Evolutionary conservation across 2,329 filamentous ascomycete species (phyloP), one percentile per base, ranked within the genome.

Genomic region (Chaetomium sp.): DNA sequence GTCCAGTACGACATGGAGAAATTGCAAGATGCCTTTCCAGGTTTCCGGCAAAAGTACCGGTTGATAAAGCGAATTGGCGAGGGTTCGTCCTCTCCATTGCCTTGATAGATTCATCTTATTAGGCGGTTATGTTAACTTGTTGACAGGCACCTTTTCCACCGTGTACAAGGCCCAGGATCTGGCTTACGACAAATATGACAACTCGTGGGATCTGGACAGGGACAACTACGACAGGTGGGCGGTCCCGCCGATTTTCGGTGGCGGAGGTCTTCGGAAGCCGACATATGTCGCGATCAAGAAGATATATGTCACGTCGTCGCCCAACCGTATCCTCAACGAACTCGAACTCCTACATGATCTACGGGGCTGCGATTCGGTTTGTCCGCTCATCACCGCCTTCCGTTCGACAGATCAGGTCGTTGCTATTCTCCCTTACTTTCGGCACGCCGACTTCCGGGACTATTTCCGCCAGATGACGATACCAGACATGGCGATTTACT

Each of bases 91-190:
- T 7, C 64, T 36, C 5, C 53, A 33, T 12, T 4, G 6, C 14
- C n/a, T 11, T 9, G 7, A 2, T 40, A 2, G 8, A 40, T 40
- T 40, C 9, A 40, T 12, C 37, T 40, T 12, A 38, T 38, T 12
- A 38, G 8, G 37, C 37, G 37, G 37, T 38, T 38, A 38, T 12
- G 37, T 38, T 11, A 8, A 42, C 7, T 42, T 27, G 19, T 27
- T 40, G 14, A 7, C 62, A 96, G 91, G 94, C 56, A 99, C 94
- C 1, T 99, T 99, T 69, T 97, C 94, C 0, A 97, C 94, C 1
- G 94, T 99, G 10, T 99, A 99, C 79, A 99, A 99, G 71, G 94
- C 95, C 19, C 91, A 97, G 71, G 94, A 99, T 69, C 74, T 97
- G 33, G 79, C 87, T 54, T 96, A 96, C 69, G 82, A 94, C 61